Evolutionary conservation across 768 basidiomycete genomes (phyloP).

Genomic region (Polyporus arcularius): DNA sequence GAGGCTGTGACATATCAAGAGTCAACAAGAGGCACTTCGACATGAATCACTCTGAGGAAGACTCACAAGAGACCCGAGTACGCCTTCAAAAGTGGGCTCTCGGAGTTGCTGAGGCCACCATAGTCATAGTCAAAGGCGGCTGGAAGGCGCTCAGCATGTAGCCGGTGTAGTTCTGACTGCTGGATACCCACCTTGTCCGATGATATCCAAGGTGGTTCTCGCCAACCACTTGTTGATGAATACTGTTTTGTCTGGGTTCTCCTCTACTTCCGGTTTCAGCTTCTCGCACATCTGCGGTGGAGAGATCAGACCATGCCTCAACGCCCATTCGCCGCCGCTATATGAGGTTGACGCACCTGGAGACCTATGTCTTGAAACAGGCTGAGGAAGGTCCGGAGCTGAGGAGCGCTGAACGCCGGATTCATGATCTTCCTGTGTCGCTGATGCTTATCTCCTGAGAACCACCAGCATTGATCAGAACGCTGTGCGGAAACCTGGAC

Average conservation of each 20-base stretch:
- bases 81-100: conserved; percentile 7
- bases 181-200: conserved; percentile 1
- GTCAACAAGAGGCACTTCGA: background rate
- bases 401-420: conserved; percentile 5
- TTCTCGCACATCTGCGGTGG: background rate
- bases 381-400: conserved; percentile 1
- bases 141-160: background rate
- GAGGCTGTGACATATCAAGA: background rate
- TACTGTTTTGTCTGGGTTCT: background rate
- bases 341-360: background rate
- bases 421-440: conserved; percentile 11
- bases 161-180: background rate
- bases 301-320: background rate
- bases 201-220: conserved; percentile 1
- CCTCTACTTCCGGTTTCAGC: background rate
- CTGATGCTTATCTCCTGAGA: conserved; percentile 2
- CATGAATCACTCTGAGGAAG: background rate
- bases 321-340: background rate
- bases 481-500: background rate
- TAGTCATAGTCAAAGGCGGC: conserved; percentile 9
- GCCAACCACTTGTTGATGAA: conserved; percentile 3
- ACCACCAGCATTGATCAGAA: background rate
- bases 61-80: conserved; percentile 18
- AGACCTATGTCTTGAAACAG: background rate
- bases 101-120: conserved; percentile 4